A percentile compares a stretch with the other conserved stretches of the same genome.
phyloP scores from a whole-genome alignment of 257 asterid genomes.

The Ilex asprella region DNA sequence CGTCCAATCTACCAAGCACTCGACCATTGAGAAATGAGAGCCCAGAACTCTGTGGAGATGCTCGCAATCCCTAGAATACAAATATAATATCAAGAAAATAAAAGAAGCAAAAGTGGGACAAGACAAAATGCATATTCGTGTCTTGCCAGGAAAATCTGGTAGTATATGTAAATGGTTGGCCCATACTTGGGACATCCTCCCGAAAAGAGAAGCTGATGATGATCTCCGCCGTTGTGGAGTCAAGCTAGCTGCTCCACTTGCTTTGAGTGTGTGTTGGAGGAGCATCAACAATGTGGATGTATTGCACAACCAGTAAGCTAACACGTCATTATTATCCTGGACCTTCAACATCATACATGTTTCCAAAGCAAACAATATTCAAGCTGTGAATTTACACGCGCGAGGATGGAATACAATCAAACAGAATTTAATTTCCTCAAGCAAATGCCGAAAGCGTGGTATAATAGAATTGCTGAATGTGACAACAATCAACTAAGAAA shows the following conservation, averaged over 20 bases:
- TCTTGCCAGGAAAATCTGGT: conserved; percentile 15
- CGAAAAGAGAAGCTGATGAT: conserved; percentile 92
- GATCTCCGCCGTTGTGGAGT: conserved; percentile 93
- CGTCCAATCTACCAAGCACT: conserved; percentile 85
- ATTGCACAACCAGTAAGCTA: conserved; percentile 93
- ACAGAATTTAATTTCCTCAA: neutral
- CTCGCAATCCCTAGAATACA: conserved; percentile 60
- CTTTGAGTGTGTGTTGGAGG: conserved; percentile 97
- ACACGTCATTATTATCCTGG: conserved; percentile 74
- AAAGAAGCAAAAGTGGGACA: conserved; percentile 12
- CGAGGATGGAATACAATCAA: neutral
- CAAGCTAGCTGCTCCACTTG: conserved; percentile 93
- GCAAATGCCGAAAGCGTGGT: neutral
- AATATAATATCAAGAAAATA: conserved; percentile 10
- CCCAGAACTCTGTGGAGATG: conserved; percentile 93
- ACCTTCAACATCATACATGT: conserved; percentile 36
- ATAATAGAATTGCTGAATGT: neutral
- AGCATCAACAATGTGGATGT: conserved; percentile 89
- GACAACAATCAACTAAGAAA: too few species aligned
- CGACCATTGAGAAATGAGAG: conserved; percentile 77
- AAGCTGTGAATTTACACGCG: neutral
- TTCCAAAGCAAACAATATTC: conserved; percentile 17
- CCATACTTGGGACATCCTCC: conserved; percentile 96
- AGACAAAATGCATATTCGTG: conserved; percentile 8
- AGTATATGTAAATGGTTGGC: conserved; percentile 13